Evolutionary conservation across 2,329 filamentous ascomycete species (phyloP).

Genomic region (Chaetoscypha palmicola): DNA sequence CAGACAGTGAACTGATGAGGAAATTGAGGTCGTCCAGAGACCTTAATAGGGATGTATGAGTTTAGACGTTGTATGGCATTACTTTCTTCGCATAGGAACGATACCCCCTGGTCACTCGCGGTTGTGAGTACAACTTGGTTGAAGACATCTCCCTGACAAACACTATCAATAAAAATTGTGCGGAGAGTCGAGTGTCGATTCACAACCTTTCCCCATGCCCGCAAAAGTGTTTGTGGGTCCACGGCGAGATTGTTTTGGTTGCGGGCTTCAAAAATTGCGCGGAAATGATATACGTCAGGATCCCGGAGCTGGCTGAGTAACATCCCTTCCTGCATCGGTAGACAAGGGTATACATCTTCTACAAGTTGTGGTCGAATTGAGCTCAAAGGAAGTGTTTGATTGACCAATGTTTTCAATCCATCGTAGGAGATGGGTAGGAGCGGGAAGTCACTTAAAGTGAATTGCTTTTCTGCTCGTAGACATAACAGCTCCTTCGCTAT

Average conservation of each 20-base stretch:
- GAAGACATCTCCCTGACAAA: slow-evolving; percentile 13
- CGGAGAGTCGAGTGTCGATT: slow-evolving; percentile 7
- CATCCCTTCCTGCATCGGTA: slow-evolving; percentile 16
- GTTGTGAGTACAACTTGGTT: slow-evolving; percentile 26
- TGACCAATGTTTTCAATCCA: background rate
- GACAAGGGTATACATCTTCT: slow-evolving; percentile 18
- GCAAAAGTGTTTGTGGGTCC: slow-evolving; percentile 18
- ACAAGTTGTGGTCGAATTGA: background rate
- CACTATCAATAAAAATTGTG: slow-evolving; percentile 18
- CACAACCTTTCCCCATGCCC: slow-evolving; percentile 11
- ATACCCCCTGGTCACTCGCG: background rate
- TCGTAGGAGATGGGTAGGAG: slow-evolving; percentile 8
- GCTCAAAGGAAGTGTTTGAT: slow-evolving; percentile 25
- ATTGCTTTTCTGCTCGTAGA: background rate
- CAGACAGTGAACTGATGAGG: slow-evolving; percentile 41
- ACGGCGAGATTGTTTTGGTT: background rate
- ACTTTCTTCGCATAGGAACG: background rate
- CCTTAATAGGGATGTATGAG: background rate
- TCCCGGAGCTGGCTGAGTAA: slow-evolving; percentile 10
- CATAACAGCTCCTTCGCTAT: background rate
- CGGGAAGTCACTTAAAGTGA: slow-evolving; percentile 13
- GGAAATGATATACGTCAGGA: slow-evolving; percentile 10
- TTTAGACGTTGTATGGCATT: background rate
- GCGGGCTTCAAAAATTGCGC: slow-evolving; percentile 8
- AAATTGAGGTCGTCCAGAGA: background rate